Percentiles rank a stretch among this genome's conserved stretches.
These are phyloP conservation scores for Falciphora oryzae DNA, from an alignment of 2,329 filamentous ascomycete genomes.

Conservation along the genomic window DNA sequence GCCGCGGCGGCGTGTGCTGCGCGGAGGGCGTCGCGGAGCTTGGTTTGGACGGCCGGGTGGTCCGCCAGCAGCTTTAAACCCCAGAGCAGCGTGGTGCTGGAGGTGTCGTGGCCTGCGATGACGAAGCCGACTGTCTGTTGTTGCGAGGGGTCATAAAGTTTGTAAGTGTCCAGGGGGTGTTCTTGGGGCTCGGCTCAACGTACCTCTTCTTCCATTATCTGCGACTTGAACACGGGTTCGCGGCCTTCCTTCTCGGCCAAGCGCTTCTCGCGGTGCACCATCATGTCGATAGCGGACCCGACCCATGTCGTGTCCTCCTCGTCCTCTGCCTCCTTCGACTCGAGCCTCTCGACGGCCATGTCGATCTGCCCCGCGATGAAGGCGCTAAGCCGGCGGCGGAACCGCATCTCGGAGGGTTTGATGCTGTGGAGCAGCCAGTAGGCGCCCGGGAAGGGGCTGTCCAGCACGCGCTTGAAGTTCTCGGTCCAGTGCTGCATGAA, in stretches of 20 bases:
- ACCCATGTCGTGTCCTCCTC: neutral
- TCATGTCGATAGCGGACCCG: constrained; percentile 3
- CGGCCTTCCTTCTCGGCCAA: constrained; percentile 5
- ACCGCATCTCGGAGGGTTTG: neutral
- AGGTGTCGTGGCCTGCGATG: constrained; percentile 11
- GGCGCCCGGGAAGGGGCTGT: neutral
- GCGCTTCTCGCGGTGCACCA: constrained; percentile 5
- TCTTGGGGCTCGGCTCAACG: neutral
- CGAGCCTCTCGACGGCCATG: neutral
- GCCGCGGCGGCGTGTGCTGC: constrained; percentile 18
- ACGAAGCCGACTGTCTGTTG: constrained; percentile 8
- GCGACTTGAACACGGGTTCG: neutral
- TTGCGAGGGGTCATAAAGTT: neutral
- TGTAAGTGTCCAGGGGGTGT: neutral
- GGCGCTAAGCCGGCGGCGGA: neutral
- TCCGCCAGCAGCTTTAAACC: constrained; percentile 5
- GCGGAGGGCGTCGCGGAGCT: constrained; percentile 21
- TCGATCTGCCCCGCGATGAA: constrained; percentile 2
- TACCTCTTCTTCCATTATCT: constrained; percentile 6
- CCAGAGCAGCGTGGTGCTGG: constrained; percentile 5
- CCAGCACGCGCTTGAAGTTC: neutral
- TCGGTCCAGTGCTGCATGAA: constrained; percentile 1
- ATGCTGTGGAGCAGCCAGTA: neutral
- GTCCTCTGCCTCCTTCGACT: neutral
- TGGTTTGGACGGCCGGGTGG: constrained; percentile 17